Evolutionary conservation across 73 alveolate species (phyloP), one percentile per base, ranked within the genome.

Genomic region (Paramecium sonneborni): DNA sequence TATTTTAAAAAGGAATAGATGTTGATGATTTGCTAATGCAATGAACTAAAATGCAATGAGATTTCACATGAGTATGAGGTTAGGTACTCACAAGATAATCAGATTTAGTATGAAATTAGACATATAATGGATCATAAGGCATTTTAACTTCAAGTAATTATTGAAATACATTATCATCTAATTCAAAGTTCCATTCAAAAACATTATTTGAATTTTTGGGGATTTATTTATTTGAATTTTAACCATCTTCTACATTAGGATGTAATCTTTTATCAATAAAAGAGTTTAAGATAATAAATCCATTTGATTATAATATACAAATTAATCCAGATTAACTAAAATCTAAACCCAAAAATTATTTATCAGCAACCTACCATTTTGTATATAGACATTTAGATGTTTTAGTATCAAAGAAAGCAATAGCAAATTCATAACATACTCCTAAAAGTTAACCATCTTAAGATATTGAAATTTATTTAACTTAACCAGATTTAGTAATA

Each of bases 51-150:
- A 98, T 97, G 72, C 96, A 96, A 20, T 96, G 92, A 37, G 85
- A 69, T 44, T 96, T 93, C 7, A 97, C 95, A 85, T 95, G 96
- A 23, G 95, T 85, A 85, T 96, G 95, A 86, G 96, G 95, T 38
- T 99, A 96, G 30, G 98, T 88, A 12, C 99, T 96, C 9, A 99
- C 98, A 89, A 98, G 96, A 85, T 98, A 98, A 85, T 98, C 99
- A 24, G 99, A 99, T 74, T 98, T 98, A 39, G 85, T 92, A 93
- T 96, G 99, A 95, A 94, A 96, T 43, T 88, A 76, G 56, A 95
- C 52, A 87, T 85, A 82, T 46, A 94, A 92, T 11, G 96, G 82
- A 76, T 85, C 93, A 67, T 76, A 88, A 26, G 82, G 79, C 57
- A 92, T 37, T 85, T 48, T 55, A n/a, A 92, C 85, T 57, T 92